Evolutionary conservation across 2,329 filamentous ascomycete genomes (phyloP), one percentile per base, ranked within the genome.

Genomic region (Epichloe aotearoae): DNA sequence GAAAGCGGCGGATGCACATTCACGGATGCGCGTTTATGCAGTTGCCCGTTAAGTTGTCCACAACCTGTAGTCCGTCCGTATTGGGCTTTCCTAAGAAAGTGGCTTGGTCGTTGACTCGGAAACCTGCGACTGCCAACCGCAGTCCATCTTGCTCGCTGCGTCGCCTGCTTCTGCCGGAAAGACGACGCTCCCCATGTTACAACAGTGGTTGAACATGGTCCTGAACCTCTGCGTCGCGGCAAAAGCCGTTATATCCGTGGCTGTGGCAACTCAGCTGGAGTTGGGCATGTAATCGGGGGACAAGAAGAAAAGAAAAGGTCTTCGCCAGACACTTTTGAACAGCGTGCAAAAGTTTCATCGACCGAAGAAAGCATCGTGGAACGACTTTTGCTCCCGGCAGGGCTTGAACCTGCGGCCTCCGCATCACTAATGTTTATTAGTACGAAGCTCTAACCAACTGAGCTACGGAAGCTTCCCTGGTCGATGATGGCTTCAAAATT

Each of bases 371-470:
- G 51, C 53, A 49, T 55, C 51, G 42, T 53, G 51, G 50, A 50
- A 53, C 49, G 50, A 52, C 26, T 4, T 45, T 46, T 57, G 55
- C 54, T 55, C 55, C 52, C 55, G 52, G 51, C 51, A 56, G 53
- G 55, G 55, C 50, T 56, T 53, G 55, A 56, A 56, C 55, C 53
- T 55, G 52, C 52, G 55, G 46, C 55, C 55, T 55, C 47, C 54
- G 52, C 52, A 57, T 57, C 40, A 57, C 55, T 43, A 57, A 55
- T 5, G 42, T 43, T 51, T 56, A 56, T 56, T 56, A 56, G 55
- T 56, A 54, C 53, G 53, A 56, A 51, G 55, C 55, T 56, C 55
- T 56, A 56, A 56, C 54, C 54, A 56, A 56, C 55, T 56, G 55
- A 56, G 55, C 55, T 56, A 56, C 52, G 53, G 52, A 51, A 56